Percentiles rank a stretch among this genome's conserved stretches.
phyloP scores from a whole-genome alignment of 352 stramenopile genomes.

The Globisporangium lucens region DNA sequence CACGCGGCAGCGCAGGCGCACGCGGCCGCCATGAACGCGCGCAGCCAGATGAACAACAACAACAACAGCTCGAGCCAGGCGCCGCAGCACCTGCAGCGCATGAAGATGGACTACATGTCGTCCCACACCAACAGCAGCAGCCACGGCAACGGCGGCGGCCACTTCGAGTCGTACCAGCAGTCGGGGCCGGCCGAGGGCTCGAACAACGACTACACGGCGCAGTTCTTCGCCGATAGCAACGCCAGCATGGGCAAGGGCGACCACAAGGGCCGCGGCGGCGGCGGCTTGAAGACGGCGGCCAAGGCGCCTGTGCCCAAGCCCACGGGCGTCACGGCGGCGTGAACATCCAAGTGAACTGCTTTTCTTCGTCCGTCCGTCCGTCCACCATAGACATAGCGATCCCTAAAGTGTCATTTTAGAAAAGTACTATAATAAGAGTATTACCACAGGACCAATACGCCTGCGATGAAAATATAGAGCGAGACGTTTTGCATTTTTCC shows the following conservation, averaged over 20 bases:
- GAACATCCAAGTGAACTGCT: slow-evolving; percentile 5
- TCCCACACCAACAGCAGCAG: slow-evolving; percentile 22
- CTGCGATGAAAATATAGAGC: slow-evolving; percentile 5
- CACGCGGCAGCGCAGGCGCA: slow-evolving; percentile 20
- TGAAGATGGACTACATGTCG: slow-evolving; percentile 45
- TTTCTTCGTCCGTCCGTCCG: neutral
- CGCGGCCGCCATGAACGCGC: slow-evolving; percentile 20
- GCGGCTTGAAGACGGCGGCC: slow-evolving; percentile 28
- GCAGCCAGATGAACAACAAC: slow-evolving; percentile 18
- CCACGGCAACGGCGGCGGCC: slow-evolving; percentile 40
- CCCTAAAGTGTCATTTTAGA: slow-evolving; percentile 12
- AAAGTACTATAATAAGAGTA: slow-evolving; percentile 12
- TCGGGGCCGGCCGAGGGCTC: slow-evolving; percentile 18
- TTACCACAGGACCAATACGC: slow-evolving; percentile 4
- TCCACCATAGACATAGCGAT: slow-evolving; percentile 2
- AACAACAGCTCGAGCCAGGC: slow-evolving; percentile 7
- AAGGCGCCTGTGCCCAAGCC: slow-evolving; percentile 30
- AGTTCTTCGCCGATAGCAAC: slow-evolving; percentile 59
- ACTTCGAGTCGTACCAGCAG: slow-evolving; percentile 19
- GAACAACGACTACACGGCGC: slow-evolving; percentile 52
- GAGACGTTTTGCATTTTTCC: neutral
- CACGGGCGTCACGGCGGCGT: slow-evolving; percentile 46
- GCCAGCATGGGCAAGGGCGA: slow-evolving; percentile 42
- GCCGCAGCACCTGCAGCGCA: slow-evolving; percentile 33
- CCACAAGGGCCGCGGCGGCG: slow-evolving; percentile 18